Conservation (phyloP, 2,329 filamentous ascomycete species). For the Gnomoniopsis smithogilvyi region DNA sequence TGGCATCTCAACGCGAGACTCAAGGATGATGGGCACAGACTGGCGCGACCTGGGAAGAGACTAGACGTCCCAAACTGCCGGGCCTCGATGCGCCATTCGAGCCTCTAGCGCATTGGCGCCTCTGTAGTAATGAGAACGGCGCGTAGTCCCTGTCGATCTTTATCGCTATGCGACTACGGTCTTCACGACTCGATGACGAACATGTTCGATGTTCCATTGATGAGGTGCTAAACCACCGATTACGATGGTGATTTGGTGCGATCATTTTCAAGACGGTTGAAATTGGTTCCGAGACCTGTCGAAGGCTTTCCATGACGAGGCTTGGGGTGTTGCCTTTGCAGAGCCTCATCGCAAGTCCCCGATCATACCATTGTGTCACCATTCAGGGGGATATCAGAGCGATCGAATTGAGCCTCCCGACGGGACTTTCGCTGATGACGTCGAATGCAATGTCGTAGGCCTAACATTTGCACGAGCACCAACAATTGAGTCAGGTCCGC, state of each 20-base stretch:
- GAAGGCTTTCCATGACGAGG: background rate
- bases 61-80: background rate
- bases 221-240: background rate
- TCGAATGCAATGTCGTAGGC: no score
- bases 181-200: slow-evolving; percentile 7
- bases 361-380: background rate
- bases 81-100: background rate
- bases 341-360: background rate
- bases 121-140: background rate
- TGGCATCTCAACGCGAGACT: background rate
- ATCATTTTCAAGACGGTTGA: background rate
- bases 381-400: no score
- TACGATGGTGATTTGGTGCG: background rate
- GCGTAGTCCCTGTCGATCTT: slow-evolving; percentile 8
- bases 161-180: background rate
- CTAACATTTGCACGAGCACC: no score
- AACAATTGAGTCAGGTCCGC: no score
- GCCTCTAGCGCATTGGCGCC: background rate
- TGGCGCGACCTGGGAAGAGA: background rate
- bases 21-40: background rate
- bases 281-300: no score
- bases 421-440: no score
- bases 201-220: background rate
- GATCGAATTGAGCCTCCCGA: no score
- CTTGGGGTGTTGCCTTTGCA: background rate